Base-by-base conservation (phyloP, 2,329 filamentous ascomycete genomes). In the Exophiala mesophila region DNA sequence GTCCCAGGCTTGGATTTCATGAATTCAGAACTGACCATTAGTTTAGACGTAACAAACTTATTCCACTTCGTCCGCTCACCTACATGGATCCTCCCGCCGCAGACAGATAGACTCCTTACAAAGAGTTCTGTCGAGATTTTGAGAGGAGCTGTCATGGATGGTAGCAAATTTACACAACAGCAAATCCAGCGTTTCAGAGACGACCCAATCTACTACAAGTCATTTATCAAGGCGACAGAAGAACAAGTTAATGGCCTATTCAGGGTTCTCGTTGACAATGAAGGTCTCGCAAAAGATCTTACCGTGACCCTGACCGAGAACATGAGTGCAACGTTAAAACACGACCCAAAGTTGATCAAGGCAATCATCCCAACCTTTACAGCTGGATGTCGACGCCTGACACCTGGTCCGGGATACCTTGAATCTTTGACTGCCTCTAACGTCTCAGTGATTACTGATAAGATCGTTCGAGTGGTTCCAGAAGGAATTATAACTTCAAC, bases 401-500 rank as follows among this genome's bases (percentile, higher is more conserved):
- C 66, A 1, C 69, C 68, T 0, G 69, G 67, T 1, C 68, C 72
- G 49, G 68, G 67, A 1, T 74, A 73, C 49, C 69, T 74, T 65
- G 45, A 59, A 23, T 69, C 70, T 1, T 67, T 73, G 26, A 67
- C 71, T 44, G 59, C 72, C 37, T 57, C 61, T 5, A 73, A 73
- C 38, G 68, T 73, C 3, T 66, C 71, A 47, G 69, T 73, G 48
- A 76, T 82, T 51, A 68, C 67, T 21, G 71, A 70, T 0, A 69
- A 61, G 0, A 83, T 83, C 54, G 64, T 67, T 13, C 66, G 70
- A 0, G 77, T 85, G 47, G 82, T 76, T 0, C 63, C 66, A 24
- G 76, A 67, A 0, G 77, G 78, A 0, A 80, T 84, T 33, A 70
- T 78, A 52, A 81, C 77, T 0, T 62, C 59, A 0, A 79, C 83